A percentile compares a stretch with the other conserved stretches of the same genome.
Conservation (phyloP, 345 rosid species). For the Syzygium oleosum region DNA sequence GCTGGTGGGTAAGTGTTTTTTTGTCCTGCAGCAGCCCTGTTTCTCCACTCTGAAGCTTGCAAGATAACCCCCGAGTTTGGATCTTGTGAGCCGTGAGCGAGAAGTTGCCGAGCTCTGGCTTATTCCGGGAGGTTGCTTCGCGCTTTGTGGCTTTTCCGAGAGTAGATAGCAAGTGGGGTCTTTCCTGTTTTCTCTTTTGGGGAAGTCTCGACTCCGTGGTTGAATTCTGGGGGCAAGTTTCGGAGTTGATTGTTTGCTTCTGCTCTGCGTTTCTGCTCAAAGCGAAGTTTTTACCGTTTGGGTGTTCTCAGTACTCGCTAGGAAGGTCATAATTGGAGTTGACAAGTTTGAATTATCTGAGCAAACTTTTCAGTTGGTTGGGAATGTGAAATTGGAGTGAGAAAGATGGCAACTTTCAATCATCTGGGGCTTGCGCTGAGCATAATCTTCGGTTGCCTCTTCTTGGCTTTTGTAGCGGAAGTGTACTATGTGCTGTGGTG, state of each 20-base stretch:
- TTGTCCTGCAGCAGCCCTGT: neutral
- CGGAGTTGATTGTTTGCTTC: neutral
- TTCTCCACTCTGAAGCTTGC: neutral
- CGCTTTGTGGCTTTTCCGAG: neutral
- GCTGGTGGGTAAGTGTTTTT: neutral
- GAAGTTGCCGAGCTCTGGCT: neutral
- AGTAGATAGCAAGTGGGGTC: neutral
- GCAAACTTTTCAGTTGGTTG: neutral
- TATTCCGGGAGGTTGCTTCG: neutral
- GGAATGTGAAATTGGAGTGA: conserved; percentile 38
- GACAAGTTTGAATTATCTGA: neutral
- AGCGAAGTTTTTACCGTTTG: neutral
- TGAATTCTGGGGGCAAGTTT: neutral
- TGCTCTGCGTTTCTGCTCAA: neutral
- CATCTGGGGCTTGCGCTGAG: conserved; percentile 72
- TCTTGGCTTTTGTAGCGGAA: conserved; percentile 64
- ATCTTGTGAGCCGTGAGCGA: neutral
- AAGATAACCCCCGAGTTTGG: neutral
- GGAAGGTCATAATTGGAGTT: neutral
- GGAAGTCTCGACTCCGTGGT: neutral
- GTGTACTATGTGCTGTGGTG: conserved; percentile 74
- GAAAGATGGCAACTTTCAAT: conserved; percentile 44
- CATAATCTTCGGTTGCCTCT: conserved; percentile 60
- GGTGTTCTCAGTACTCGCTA: neutral
- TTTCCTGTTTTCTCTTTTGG: neutral